Evolutionary conservation across 2,329 filamentous ascomycete genomes (phyloP).

Genomic region (Aureobasidium pullulans): DNA sequence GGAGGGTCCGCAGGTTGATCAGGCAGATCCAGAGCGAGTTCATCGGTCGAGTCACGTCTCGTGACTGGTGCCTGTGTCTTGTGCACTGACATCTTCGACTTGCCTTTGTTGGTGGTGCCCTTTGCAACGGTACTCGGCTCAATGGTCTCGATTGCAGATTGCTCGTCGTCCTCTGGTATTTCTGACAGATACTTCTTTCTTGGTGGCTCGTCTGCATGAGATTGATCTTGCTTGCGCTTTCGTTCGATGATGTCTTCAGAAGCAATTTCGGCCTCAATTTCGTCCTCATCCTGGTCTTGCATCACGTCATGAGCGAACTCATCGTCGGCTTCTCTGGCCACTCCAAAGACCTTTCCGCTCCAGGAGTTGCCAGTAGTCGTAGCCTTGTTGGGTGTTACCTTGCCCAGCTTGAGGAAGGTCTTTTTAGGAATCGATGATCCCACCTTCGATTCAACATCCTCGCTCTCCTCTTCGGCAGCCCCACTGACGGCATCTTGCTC

Average conservation of each 20-base stretch:
- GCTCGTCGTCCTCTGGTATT: background rate
- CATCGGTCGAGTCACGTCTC: background rate
- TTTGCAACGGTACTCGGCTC: background rate
- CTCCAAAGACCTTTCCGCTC: background rate
- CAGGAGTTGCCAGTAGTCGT: background rate
- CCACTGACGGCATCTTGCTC: background rate
- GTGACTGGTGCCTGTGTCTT: background rate
- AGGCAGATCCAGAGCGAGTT: background rate
- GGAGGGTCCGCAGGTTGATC: background rate
- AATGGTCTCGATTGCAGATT: background rate
- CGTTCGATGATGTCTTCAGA: background rate
- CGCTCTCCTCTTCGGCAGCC: background rate
- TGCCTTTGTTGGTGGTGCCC: background rate
- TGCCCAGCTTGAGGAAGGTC: background rate
- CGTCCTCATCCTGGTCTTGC: background rate
- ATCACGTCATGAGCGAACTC: background rate
- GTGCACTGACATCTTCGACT: background rate
- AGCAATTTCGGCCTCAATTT: background rate
- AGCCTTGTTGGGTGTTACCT: background rate
- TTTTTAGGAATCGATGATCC: background rate
- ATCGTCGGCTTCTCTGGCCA: background rate
- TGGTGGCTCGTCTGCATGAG: background rate
- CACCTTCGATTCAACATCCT: background rate
- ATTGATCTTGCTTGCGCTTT: background rate
- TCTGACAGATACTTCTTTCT: background rate